These are phyloP conservation scores for Entomophthora muscae DNA, from an alignment of 371 early-diverging fungal species.

Conservation along the genomic window DNA sequence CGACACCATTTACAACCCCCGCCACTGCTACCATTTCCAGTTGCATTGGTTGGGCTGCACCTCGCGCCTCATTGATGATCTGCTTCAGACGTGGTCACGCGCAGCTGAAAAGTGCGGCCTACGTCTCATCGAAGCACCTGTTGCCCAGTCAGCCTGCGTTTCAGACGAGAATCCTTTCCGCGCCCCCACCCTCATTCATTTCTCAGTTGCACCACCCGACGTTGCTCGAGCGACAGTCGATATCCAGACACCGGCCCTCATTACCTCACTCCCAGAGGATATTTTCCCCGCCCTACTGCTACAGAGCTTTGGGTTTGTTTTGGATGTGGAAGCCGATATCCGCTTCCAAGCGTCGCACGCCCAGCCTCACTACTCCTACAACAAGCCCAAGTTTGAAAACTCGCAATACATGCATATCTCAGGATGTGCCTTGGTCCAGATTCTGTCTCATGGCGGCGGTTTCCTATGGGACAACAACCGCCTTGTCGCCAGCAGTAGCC, in stretches of 20 bases:
- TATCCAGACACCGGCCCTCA: constrained; percentile 1
- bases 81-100: constrained; percentile 65
- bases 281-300: constrained; percentile 72
- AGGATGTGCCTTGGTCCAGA: constrained; percentile 83
- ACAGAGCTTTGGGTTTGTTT: constrained; percentile 62
- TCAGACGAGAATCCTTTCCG: constrained; percentile 77
- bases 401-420: constrained; percentile 84
- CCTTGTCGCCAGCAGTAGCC: constrained; percentile 38
- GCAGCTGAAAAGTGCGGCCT: constrained; percentile 78
- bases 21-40: constrained; percentile 79
- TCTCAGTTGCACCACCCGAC: constrained; percentile 46
- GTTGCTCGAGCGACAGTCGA: constrained; percentile 13
- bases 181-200: constrained; percentile 46
- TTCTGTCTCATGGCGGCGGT: constrained; percentile 47
- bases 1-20: constrained; percentile 75
- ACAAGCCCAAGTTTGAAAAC: constrained; percentile 42
- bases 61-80: constrained; percentile 72
- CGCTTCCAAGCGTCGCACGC: constrained; percentile 24
- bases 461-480: constrained; percentile 85
- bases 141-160: constrained; percentile 51
- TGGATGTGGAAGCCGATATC: constrained; percentile 84
- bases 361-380: constrained; percentile 34
- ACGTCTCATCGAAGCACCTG: constrained; percentile 79
- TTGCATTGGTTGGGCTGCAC: constrained; percentile 93
- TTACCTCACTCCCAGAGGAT: constrained; percentile 9